These are phyloP conservation scores for Opeltia flavorubescens DNA, from an alignment of 495 filamentous ascomycete species.

Conservation along the genomic window DNA sequence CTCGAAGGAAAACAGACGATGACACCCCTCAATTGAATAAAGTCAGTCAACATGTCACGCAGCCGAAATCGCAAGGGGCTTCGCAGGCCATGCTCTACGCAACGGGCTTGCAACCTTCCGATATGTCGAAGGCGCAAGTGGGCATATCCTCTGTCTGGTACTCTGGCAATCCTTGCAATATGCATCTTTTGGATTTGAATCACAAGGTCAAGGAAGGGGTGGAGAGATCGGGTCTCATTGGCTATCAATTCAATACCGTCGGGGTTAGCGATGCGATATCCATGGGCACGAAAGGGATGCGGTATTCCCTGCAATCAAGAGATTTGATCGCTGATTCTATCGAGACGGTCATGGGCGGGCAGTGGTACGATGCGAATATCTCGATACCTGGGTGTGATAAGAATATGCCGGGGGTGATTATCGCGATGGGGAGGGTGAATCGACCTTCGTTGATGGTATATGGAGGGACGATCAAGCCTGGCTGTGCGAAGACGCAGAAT, in stretches of 20 bases:
- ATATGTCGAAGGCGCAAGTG: conserved; percentile 90
- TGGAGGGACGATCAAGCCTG: conserved; percentile 86
- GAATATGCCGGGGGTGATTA: conserved; percentile 98
- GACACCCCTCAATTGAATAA: conserved; percentile 49
- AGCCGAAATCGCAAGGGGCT: conserved; percentile 93
- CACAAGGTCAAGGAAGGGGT: conserved; percentile 74
- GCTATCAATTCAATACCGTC: conserved; percentile 94
- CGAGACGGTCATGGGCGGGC: conserved; percentile 95
- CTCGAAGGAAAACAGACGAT: conserved; percentile 24
- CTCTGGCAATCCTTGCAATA: conserved; percentile 93
- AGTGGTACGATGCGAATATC: conserved; percentile 99
- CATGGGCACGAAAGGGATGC: conserved; percentile 65
- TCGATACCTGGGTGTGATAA: conserved; percentile 99
- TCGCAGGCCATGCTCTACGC: conserved; percentile 99
- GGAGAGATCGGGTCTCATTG: conserved; percentile 60
- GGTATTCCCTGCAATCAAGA: conserved; percentile 83
- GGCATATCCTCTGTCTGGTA: conserved; percentile 78
- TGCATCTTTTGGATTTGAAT: conserved; percentile 88
- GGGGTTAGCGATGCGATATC: conserved; percentile 64
- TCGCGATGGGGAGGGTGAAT: conserved; percentile 95
- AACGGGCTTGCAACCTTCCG: conserved; percentile 66
- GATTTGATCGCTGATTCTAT: conserved; percentile 96
- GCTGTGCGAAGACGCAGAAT: conserved; percentile 55
- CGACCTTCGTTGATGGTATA: conserved; percentile 93
- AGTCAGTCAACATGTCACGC: conserved; percentile 70